Evolutionary conservation across 1,139 yeast species (phyloP).

Genomic region (Diutina siamensis): DNA sequence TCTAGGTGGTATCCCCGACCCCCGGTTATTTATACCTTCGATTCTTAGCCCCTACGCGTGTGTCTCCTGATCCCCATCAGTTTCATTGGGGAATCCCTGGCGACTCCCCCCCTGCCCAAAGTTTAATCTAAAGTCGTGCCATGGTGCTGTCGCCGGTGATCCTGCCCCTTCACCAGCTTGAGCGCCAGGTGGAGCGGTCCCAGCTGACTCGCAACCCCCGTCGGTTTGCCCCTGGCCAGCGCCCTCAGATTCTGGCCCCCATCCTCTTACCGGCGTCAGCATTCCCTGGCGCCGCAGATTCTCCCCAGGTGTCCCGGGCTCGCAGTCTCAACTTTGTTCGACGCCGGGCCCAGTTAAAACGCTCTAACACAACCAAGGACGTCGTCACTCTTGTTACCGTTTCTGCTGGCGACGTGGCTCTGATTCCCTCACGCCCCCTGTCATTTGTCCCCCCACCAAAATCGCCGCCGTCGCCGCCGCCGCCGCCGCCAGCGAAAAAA

Average conservation of each 20-base stretch:
- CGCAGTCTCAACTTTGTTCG: background rate
- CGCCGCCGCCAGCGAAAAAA: no score
- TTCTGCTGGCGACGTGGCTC: background rate
- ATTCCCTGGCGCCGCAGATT: background rate
- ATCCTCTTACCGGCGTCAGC: background rate
- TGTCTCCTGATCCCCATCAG: no score
- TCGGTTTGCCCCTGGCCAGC: background rate
- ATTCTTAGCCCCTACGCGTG: no score
- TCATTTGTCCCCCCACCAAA: no score
- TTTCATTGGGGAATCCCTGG: no score
- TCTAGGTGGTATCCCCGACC: no score
- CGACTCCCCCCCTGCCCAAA: no score
- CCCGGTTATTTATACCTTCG: no score
- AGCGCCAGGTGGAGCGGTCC: background rate
- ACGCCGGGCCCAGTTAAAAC: background rate
- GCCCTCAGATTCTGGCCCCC: background rate
- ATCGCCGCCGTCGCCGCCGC: no score
- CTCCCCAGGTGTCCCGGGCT: background rate
- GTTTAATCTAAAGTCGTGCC: no score
- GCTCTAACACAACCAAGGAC: background rate
- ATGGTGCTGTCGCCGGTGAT: slow-evolving; percentile 3
- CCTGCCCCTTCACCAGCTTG: background rate
- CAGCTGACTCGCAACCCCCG: background rate
- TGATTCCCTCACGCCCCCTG: slow-evolving; percentile 2
- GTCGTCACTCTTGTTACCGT: slow-evolving; percentile 1